These are phyloP conservation scores for Gaultheria prostrata DNA, from an alignment of 148 eudicot species.

Conservation along the genomic window DNA sequence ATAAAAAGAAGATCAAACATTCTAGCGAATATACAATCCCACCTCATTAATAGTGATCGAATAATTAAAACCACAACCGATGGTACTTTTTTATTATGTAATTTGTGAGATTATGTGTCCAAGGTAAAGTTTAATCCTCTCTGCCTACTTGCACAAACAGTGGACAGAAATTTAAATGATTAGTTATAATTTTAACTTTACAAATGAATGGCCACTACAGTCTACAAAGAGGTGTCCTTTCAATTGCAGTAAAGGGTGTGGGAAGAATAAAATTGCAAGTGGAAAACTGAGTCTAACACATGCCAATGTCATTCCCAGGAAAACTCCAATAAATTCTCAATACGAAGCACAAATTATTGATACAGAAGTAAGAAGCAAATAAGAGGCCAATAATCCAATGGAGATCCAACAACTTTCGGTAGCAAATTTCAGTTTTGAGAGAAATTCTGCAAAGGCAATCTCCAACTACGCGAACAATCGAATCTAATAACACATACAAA, in stretches of 20 bases:
- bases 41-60: too few species aligned
- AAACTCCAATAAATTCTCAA: background rate
- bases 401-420: background rate
- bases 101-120: too few species aligned
- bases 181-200: too few species aligned
- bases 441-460: background rate
- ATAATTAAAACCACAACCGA: too few species aligned
- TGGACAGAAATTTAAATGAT: too few species aligned
- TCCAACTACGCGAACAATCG: background rate
- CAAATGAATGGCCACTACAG: background rate
- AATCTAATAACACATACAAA: background rate
- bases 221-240: background rate
- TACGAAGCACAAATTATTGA: background rate
- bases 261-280: background rate
- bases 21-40: too few species aligned
- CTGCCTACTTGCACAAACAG: too few species aligned
- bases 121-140: too few species aligned
- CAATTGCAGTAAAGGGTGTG: too few species aligned
- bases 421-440: background rate
- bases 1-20: background rate
- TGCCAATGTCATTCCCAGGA: background rate
- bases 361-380: background rate
- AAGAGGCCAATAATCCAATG: background rate
- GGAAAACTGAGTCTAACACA: background rate
- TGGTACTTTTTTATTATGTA: too few species aligned